Base-by-base conservation (phyloP, 177 flowering plant genomes). In the Vitis hybrid region DNA sequence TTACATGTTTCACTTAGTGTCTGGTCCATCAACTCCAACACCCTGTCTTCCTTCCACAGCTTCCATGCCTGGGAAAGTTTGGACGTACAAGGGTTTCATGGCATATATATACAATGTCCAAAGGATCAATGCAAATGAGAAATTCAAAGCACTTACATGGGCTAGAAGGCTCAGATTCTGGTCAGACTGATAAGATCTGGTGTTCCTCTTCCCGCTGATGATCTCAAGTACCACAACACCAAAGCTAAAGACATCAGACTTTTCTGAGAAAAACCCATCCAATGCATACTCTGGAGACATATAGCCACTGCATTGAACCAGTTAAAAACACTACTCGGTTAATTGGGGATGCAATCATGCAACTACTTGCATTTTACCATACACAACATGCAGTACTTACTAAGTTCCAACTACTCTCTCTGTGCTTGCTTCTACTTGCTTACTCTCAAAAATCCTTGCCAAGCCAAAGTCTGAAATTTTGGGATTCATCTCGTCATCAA, bases 261-360 rank as follows among this genome's bases (percentile, higher is more conserved):
- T 68, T 17, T 49, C 2, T 21, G 71, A 68, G 71, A 68, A 68
- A 46, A 48, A 13, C 8, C 71, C 71, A 46, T 68, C 67, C 24
- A 71, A 41, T 62, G 67, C 67, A 63, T 71, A 71, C 61, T 71
- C 73, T 11, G 67, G 73, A 35, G 73, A 55, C 73, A 71, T 68
- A 50, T 68, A 68, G 1, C 73, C 73, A 41, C 73, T 71, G 62
- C 67, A 63, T 52, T 35, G 14, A 14, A 35, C 52, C 46, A 63
- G 2, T 10, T 58, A 9, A 11, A 14, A 58, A 3, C 5, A 58
- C 3, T 17, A 17, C 21, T 58, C 6, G 0, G 61, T 17, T 3
- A 20, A 9, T 58, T 58, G 61, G 30, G 8, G 11, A 59, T 55
- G 18, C 11, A 55, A 55, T 13, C 9, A 4, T 55, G 11, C 11